phyloP scores from a whole-genome alignment of 164 flowering plant genomes.

The Umbellularia californica region DNA sequence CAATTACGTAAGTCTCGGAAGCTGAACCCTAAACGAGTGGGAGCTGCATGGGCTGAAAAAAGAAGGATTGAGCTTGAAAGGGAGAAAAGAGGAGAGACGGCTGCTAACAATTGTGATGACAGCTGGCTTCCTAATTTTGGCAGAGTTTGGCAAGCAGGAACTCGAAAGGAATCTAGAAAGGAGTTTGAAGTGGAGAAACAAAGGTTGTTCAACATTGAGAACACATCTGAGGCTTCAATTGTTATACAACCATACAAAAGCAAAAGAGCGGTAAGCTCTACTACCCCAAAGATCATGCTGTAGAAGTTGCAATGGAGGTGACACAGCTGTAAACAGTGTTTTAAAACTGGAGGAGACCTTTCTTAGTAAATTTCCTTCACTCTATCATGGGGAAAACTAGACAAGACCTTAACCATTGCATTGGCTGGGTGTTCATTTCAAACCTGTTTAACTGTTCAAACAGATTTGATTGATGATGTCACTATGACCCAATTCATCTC shows the following conservation, averaged over 20 bases:
- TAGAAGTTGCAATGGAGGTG: neutral
- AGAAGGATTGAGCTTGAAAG: slow-evolving; percentile 74
- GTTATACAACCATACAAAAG: slow-evolving; percentile 70
- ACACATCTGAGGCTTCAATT: slow-evolving; percentile 29
- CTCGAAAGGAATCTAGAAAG: slow-evolving; percentile 85
- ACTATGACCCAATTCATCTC: neutral
- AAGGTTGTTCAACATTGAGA: slow-evolving; percentile 27
- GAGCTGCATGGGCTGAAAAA: slow-evolving; percentile 98
- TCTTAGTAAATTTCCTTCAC: too few relatives aligned
- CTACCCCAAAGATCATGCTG: neutral
- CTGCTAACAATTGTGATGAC: slow-evolving; percentile 38
- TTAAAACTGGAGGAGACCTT: neutral
- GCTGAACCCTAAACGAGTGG: slow-evolving; percentile 80
- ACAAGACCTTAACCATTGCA: neutral
- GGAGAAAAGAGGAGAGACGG: slow-evolving; percentile 79
- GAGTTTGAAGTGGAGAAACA: slow-evolving; percentile 66
- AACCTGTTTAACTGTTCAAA: neutral
- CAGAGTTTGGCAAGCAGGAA: slow-evolving; percentile 93
- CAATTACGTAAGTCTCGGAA: slow-evolving; percentile 42
- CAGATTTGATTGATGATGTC: neutral
- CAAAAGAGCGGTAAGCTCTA: slow-evolving; percentile 66
- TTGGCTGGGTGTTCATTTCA: neutral
- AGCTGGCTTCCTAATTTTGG: slow-evolving; percentile 97
- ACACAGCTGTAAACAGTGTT: neutral
- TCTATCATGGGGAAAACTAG: too few relatives aligned